Evolutionary conservation across 2,329 filamentous ascomycete species (phyloP).

Genomic region (Aspergillus arachidicola): DNA sequence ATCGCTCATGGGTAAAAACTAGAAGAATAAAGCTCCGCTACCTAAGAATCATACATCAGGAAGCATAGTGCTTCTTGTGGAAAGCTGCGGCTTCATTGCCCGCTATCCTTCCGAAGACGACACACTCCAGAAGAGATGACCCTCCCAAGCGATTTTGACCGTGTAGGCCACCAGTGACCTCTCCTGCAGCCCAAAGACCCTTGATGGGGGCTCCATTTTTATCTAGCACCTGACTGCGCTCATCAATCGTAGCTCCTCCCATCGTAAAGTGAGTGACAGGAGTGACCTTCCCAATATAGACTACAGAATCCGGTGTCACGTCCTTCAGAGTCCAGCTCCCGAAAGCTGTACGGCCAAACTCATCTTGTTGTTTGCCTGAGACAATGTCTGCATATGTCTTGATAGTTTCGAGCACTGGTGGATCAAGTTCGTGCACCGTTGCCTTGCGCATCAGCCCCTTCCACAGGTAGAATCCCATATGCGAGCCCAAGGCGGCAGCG

Average conservation of each 20-base stretch:
- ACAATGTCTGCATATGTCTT: constrained; percentile 54
- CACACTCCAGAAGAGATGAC: constrained; percentile 64
- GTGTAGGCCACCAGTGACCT: constrained; percentile 66
- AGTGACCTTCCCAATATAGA: constrained; percentile 63
- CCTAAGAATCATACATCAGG: neutral
- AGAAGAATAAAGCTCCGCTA: neutral
- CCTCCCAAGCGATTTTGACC: constrained; percentile 65
- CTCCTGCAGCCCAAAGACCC: constrained; percentile 65
- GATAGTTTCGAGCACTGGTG: constrained; percentile 46
- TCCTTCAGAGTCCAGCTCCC: constrained; percentile 59
- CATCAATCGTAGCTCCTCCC: constrained; percentile 63
- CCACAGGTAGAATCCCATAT: constrained; percentile 65
- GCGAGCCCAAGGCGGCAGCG: constrained; percentile 54
- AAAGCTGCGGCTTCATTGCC: constrained; percentile 51
- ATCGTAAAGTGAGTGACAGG: constrained; percentile 69
- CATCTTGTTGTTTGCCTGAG: constrained; percentile 43
- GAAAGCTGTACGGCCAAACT: constrained; percentile 54
- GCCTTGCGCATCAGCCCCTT: constrained; percentile 63
- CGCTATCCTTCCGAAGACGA: constrained; percentile 64
- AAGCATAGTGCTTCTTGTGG: constrained; percentile 17
- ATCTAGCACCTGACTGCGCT: constrained; percentile 55
- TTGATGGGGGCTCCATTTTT: constrained; percentile 48
- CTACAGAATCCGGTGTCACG: constrained; percentile 52
- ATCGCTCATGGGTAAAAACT: neutral
- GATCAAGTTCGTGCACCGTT: constrained; percentile 55